Evolutionary conservation across 1,284 basidiomycete genomes (phyloP).

Genomic region (Cryptococcus hybrid): DNA sequence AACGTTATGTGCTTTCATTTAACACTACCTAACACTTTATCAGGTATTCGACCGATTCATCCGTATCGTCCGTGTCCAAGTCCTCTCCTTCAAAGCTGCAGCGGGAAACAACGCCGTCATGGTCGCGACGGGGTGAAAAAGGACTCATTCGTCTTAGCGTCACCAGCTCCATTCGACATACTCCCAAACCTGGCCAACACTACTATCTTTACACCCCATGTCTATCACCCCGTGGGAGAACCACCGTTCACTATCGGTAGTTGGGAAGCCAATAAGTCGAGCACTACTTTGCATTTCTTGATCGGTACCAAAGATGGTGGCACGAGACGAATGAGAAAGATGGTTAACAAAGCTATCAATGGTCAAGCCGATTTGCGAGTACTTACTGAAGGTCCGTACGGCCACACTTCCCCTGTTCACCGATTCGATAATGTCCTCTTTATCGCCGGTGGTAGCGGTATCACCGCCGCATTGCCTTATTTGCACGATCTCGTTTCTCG

Average conservation of each 20-base stretch:
- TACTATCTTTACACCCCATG: constrained; percentile 31
- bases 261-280: constrained; percentile 8
- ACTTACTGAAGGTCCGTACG: constrained; percentile 40
- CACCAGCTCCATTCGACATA: constrained; percentile 14
- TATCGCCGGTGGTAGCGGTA: constrained; percentile 32
- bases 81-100: constrained; percentile 20
- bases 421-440: constrained; percentile 25
- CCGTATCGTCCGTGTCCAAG: constrained; percentile 21
- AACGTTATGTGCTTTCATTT: background rate
- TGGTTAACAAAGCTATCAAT: background rate
- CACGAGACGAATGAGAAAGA: constrained; percentile 16
- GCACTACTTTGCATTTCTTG: constrained; percentile 24
- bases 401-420: constrained; percentile 17
- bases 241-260: constrained; percentile 32
- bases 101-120: constrained; percentile 16
- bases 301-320: constrained; percentile 23
- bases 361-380: constrained; percentile 5
- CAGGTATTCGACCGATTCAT: constrained; percentile 28
- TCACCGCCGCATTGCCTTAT: constrained; percentile 32
- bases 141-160: constrained; percentile 29
- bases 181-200: constrained; percentile 25
- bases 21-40: background rate
- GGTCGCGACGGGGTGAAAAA: constrained; percentile 6
- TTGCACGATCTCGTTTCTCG: constrained; percentile 11
- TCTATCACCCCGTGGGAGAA: constrained; percentile 23